A percentile compares a stretch with the other conserved stretches of the same genome.
phyloP scores from a whole-genome alignment of 2,329 filamentous ascomycete species.

The Colletotrichum filicis region DNA sequence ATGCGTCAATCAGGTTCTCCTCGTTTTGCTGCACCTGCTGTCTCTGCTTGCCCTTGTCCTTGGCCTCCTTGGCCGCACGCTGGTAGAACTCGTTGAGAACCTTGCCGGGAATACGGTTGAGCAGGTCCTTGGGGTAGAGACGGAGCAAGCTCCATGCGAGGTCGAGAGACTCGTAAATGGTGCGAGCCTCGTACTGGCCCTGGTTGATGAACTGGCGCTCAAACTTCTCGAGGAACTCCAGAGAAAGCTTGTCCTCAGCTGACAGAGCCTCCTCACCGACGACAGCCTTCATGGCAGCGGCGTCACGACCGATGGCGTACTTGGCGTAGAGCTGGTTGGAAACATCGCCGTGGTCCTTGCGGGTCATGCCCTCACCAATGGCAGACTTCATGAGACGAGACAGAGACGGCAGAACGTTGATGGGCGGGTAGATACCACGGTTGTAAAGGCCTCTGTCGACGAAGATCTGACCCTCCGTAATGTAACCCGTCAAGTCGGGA shows the following conservation, averaged over 20 bases:
- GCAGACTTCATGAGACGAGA: slow-evolving; percentile 99
- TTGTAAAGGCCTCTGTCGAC: slow-evolving; percentile 94
- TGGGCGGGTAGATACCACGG: slow-evolving; percentile 97
- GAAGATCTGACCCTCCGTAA: slow-evolving; percentile 99
- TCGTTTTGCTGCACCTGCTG: slow-evolving; percentile 58
- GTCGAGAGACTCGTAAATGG: slow-evolving; percentile 93
- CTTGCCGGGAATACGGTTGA: slow-evolving; percentile 93
- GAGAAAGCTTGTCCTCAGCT: slow-evolving; percentile 94
- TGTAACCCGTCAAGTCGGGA: slow-evolving; percentile 98
- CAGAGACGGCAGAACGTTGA: slow-evolving; percentile 97
- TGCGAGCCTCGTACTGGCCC: slow-evolving; percentile 90
- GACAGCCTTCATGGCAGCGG: slow-evolving; percentile 98
- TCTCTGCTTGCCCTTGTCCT: slow-evolving; percentile 70
- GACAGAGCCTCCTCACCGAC: slow-evolving; percentile 98
- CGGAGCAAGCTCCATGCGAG: slow-evolving; percentile 95
- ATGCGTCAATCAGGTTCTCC: slow-evolving; percentile 72
- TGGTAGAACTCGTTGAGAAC: slow-evolving; percentile 86
- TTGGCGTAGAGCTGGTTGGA: slow-evolving; percentile 99
- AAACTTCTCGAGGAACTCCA: slow-evolving; percentile 99
- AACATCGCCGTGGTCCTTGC: slow-evolving; percentile 96
- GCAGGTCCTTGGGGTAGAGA: slow-evolving; percentile 97
- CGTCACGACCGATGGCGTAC: slow-evolving; percentile 98
- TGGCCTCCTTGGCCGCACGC: slow-evolving; percentile 70
- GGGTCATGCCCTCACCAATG: slow-evolving; percentile 96
- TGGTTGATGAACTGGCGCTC: slow-evolving; percentile 95